Conservation (phyloP, 2,329 filamentous ascomycete species). For the Curvularia verruculosa region DNA sequence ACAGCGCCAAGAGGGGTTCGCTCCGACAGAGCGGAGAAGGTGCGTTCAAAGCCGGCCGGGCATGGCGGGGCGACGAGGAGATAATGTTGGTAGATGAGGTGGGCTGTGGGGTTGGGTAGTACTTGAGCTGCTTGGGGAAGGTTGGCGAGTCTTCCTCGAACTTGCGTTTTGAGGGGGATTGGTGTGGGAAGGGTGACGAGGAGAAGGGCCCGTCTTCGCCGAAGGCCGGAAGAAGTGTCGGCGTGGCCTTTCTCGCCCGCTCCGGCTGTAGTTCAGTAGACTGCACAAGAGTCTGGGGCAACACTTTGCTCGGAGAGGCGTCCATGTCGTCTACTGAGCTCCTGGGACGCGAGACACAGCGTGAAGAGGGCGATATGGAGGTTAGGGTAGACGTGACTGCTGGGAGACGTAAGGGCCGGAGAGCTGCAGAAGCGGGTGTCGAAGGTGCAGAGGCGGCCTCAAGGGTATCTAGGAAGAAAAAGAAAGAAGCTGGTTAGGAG, state of each 20-base stretch:
- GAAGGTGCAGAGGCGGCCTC: conserved; percentile 23
- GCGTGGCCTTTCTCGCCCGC: conserved; percentile 58
- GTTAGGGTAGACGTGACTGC: conserved; percentile 32
- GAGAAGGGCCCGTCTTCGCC: conserved; percentile 67
- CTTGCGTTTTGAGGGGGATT: conserved; percentile 68
- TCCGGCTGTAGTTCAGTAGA: conserved; percentile 35
- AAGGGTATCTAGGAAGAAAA: conserved; percentile 14
- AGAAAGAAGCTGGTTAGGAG: conserved; percentile 34
- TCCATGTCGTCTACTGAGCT: conserved; percentile 40
- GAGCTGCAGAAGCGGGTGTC: conserved; percentile 27
- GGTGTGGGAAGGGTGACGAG: conserved; percentile 76
- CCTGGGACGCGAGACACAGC: conserved; percentile 38
- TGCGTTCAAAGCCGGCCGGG: conserved; percentile 63
- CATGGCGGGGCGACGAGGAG: conserved; percentile 69
- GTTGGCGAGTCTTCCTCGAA: conserved; percentile 57
- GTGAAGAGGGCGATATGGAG: conserved; percentile 35
- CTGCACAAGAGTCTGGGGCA: conserved; percentile 37
- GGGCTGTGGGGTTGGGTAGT: conserved; percentile 89
- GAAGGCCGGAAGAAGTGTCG: conserved; percentile 77
- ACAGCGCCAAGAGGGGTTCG: conserved; percentile 83
- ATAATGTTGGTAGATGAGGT: conserved; percentile 93
- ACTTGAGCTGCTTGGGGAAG: conserved; percentile 61
- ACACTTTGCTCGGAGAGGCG: conserved; percentile 35
- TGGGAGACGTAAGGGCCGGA: conserved; percentile 30
- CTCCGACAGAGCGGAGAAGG: conserved; percentile 69